A percentile compares a stretch with the other conserved stretches of the same genome.
Evolutionary conservation across 208 protist genomes (phyloP).

Genomic region (Perkinsela sp.): DNA sequence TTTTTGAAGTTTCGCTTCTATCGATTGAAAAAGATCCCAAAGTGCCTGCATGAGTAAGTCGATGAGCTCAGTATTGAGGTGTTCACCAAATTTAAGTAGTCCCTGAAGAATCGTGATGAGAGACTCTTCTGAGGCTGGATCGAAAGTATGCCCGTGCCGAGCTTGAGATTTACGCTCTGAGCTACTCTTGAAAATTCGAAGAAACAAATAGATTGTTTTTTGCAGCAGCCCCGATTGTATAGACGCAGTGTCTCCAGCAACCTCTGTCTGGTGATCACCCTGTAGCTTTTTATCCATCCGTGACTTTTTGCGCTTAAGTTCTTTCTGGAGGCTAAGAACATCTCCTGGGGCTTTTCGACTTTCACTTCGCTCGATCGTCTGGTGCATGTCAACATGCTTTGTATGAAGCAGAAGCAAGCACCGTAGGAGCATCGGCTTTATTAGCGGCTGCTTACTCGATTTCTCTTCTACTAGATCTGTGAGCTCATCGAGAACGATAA

Average conservation of each 20-base stretch:
- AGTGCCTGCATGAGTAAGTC: neutral
- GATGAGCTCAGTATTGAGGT: neutral
- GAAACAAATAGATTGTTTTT: neutral
- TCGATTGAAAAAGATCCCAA: neutral
- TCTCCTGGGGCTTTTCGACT: neutral
- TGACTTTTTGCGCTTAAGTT: neutral
- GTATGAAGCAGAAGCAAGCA: neutral
- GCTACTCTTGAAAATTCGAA: neutral
- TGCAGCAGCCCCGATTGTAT: neutral
- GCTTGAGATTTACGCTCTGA: no score
- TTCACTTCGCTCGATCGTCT: neutral
- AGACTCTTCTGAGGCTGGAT: no score
- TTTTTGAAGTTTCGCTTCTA: neutral
- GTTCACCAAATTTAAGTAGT: neutral
- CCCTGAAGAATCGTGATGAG: neutral
- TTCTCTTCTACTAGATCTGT: neutral
- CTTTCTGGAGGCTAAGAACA: neutral
- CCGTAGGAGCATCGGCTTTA: neutral
- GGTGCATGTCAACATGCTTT: neutral
- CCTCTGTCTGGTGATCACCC: neutral
- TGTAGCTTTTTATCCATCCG: neutral
- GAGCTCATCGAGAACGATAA: neutral
- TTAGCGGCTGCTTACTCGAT: neutral
- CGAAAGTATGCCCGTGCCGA: no score
- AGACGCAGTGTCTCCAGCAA: neutral